phyloP scores from a whole-genome alignment of 208 protist species.

The Phytomonas sp. region DNA sequence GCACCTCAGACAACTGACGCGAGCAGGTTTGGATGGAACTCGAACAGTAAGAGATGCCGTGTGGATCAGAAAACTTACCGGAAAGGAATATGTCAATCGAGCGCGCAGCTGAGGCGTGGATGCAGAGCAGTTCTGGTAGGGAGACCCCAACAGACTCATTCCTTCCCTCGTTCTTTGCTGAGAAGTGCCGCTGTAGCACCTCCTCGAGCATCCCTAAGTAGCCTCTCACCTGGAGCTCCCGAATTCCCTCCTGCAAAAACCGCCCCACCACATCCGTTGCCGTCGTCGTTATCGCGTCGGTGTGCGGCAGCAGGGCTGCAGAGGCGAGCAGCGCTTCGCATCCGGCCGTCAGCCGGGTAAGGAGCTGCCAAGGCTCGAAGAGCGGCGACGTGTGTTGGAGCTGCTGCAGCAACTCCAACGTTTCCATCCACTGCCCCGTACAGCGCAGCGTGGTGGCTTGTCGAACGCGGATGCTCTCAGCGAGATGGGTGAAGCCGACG shows the following conservation, averaged over 20 bases:
- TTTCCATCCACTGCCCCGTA: constrained; percentile 7
- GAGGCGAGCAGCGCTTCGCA: not conserved
- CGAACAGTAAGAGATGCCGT: not conserved
- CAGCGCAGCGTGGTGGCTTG: constrained; percentile 13
- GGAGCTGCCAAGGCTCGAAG: not conserved
- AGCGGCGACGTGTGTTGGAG: not conserved
- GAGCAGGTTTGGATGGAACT: not conserved
- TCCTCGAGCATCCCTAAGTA: not conserved
- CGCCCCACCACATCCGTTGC: not conserved
- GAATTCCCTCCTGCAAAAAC: not conserved
- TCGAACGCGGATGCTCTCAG: constrained; percentile 11
- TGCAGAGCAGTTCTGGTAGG: not conserved
- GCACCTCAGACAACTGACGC: not conserved
- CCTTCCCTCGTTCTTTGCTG: not conserved
- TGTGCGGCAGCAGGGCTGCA: not conserved
- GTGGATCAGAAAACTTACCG: not conserved
- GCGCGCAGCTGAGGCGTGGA: not conserved
- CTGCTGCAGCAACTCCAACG: constrained; percentile 2
- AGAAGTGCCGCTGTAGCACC: not conserved
- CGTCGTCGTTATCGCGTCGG: not conserved
- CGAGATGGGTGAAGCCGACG: constrained; percentile 33
- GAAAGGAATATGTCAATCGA: not conserved
- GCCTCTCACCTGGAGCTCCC: not conserved
- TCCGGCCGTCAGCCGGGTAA: not conserved
- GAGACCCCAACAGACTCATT: not conserved